These are phyloP conservation scores for Claviceps purpurea DNA, from an alignment of 2,329 filamentous ascomycete species.

Conservation along the genomic window DNA sequence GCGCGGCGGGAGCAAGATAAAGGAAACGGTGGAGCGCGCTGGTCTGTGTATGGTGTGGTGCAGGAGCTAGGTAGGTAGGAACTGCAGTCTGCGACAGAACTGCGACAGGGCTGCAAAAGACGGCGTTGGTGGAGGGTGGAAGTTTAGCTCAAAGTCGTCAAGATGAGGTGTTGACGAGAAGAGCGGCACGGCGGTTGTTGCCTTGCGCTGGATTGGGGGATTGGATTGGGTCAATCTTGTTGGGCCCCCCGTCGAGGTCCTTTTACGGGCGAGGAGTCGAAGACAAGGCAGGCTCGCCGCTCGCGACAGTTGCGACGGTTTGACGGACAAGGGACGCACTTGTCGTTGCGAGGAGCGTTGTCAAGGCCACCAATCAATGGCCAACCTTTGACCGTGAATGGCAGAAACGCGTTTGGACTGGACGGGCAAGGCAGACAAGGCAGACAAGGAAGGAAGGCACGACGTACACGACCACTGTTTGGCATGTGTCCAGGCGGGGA, in stretches of 20 bases:
- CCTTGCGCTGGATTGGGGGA: too few species aligned
- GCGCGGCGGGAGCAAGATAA: conserved; percentile 1
- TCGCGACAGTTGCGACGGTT: not conserved
- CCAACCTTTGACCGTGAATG: not conserved
- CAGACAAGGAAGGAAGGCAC: too few species aligned
- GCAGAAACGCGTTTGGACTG: too few species aligned
- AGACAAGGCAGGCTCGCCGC: not conserved
- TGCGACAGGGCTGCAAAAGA: not conserved
- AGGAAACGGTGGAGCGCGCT: not conserved
- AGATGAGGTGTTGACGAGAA: not conserved
- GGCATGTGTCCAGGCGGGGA: too few species aligned
- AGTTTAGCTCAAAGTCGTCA: not conserved
- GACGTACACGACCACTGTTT: too few species aligned
- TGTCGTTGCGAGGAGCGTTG: not conserved
- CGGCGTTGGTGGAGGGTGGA: not conserved
- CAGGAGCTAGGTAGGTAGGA: not conserved
- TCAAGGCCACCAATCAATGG: not conserved
- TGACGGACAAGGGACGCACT: not conserved
- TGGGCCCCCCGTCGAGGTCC: not conserved
- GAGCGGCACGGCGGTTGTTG: not conserved
- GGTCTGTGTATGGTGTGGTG: not conserved
- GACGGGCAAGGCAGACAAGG: too few species aligned
- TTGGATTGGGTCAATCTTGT: not conserved
- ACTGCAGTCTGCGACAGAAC: not conserved
- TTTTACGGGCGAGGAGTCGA: not conserved